Conservation (phyloP, 192 early-diverging fungal genomes). For the Dimargaris cristalligena region DNA sequence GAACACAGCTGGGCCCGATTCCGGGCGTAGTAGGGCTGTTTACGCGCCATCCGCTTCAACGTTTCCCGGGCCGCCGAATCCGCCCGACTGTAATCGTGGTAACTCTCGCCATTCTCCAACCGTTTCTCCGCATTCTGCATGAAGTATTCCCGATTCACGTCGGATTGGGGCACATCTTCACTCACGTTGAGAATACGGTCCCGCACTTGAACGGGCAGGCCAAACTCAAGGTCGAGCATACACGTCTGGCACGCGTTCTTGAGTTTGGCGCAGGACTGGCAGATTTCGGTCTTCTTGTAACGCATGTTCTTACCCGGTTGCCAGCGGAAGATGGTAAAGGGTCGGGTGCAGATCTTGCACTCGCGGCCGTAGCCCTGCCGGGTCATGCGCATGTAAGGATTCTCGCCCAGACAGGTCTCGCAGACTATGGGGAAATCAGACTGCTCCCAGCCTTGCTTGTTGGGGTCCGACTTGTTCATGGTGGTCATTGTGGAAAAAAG, state of each 20-base stretch:
- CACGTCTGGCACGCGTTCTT: constrained; percentile 99
- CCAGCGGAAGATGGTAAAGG: constrained; percentile 97
- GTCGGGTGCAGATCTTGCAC: constrained; percentile 76
- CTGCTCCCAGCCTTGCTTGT: constrained; percentile 7
- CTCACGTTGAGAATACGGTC: constrained; percentile 67
- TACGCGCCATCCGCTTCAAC: constrained; percentile 72
- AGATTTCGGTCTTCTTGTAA: constrained; percentile 97
- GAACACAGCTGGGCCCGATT: constrained; percentile 86
- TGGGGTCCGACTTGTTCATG: background rate
- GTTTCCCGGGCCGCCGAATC: constrained; percentile 29
- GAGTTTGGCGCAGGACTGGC: constrained; percentile 91
- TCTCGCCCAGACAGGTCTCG: constrained; percentile 93
- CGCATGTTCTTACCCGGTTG: constrained; percentile 85
- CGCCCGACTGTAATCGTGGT: constrained; percentile 18
- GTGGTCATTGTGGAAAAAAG: background rate
- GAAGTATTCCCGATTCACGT: constrained; percentile 80
- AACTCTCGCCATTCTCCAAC: constrained; percentile 12
- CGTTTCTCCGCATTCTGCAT: constrained; percentile 56
- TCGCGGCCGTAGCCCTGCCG: constrained; percentile 52
- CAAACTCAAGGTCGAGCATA: constrained; percentile 86
- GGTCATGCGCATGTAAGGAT: constrained; percentile 98
- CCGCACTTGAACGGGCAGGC: constrained; percentile 82
- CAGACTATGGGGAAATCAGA: constrained; percentile 75
- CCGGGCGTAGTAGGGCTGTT: constrained; percentile 80
- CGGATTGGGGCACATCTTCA: constrained; percentile 59